phyloP scores from a whole-genome alignment of 345 rosid species.

The Hibiscus syriacus region DNA sequence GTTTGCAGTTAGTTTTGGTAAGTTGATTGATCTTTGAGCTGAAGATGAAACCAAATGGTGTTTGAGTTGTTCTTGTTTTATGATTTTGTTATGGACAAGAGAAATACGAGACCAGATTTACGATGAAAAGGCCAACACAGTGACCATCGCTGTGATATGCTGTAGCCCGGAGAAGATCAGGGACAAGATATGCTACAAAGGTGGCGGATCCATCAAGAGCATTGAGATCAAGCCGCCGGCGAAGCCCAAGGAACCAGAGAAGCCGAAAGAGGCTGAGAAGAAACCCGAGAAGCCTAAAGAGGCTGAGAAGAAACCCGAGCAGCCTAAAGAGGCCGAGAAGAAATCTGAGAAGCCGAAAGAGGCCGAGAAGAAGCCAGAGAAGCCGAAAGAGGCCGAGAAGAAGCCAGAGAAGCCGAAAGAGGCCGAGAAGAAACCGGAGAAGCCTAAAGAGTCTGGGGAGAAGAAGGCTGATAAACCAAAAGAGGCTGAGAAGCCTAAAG shows the following conservation, averaged over 20 bases:
- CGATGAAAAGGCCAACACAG: conserved; percentile 60
- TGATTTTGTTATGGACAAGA: conserved; percentile 40
- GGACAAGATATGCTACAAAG: conserved; percentile 48
- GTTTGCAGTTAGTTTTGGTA: background rate
- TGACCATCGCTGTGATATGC: conserved; percentile 61
- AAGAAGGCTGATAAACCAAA: background rate
- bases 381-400: too few species aligned
- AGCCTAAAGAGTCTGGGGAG: background rate
- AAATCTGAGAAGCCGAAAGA: too few species aligned
- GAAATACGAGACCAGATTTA: conserved; percentile 60
- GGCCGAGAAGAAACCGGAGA: too few species aligned
- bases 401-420: too few species aligned
- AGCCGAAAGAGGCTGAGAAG: background rate
- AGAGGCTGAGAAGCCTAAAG: conserved; percentile 17
- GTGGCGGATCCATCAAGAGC: conserved; percentile 45
- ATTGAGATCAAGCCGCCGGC: conserved; percentile 33
- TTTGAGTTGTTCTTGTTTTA: conserved; percentile 24
- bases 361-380: too few species aligned
- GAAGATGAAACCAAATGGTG: background rate
- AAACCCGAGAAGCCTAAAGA: background rate
- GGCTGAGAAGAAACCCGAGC: background rate
- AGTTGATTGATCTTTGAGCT: too few species aligned
- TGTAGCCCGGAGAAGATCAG: conserved; percentile 74
- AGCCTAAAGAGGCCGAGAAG: conserved; percentile 12
- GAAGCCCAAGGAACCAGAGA: background rate